These are phyloP conservation scores for Ophiostoma sp. DNA, from an alignment of 2,329 filamentous ascomycete species.

Conservation along the genomic window DNA sequence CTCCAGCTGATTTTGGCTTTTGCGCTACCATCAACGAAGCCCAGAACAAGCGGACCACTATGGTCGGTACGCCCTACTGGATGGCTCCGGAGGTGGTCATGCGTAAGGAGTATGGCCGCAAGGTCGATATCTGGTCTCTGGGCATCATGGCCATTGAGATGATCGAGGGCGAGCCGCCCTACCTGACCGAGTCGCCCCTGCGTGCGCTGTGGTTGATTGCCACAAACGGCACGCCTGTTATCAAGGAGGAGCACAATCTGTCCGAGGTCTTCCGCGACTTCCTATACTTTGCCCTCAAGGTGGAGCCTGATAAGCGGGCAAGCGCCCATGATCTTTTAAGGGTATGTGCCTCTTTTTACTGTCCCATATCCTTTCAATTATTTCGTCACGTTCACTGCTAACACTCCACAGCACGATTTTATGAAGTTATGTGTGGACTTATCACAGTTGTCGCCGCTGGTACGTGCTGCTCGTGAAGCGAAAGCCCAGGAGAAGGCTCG, in stretches of 20 bases:
- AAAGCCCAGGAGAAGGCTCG: slow-evolving; percentile 81
- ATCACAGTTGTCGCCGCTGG: slow-evolving; percentile 78
- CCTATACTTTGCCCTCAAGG: slow-evolving; percentile 87
- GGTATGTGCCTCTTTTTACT: slow-evolving; percentile 56
- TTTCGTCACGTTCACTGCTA: slow-evolving; percentile 26
- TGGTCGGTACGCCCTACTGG: slow-evolving; percentile 99
- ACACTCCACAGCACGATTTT: slow-evolving; percentile 66
- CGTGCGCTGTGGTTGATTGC: slow-evolving; percentile 94
- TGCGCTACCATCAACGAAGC: slow-evolving; percentile 97
- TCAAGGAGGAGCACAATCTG: slow-evolving; percentile 87
- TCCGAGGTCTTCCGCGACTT: slow-evolving; percentile 87
- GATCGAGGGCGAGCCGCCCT: slow-evolving; percentile 98
- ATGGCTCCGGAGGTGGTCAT: slow-evolving; percentile 99
- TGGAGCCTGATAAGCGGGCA: slow-evolving; percentile 94
- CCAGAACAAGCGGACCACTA: slow-evolving; percentile 95
- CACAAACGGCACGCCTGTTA: slow-evolving; percentile 90
- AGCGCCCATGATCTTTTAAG: slow-evolving; percentile 90
- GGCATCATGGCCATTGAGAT: slow-evolving; percentile 99
- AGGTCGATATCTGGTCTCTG: slow-evolving; percentile 97
- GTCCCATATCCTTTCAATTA: slow-evolving; percentile 17
- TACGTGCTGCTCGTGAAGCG: slow-evolving; percentile 80
- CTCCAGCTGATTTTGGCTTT: slow-evolving; percentile 90
- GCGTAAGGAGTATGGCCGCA: slow-evolving; percentile 94
- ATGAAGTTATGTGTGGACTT: slow-evolving; percentile 75
- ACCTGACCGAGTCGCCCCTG: slow-evolving; percentile 90